Conservation (phyloP, 331 rosid species). For the Quercus lobata region DNA sequence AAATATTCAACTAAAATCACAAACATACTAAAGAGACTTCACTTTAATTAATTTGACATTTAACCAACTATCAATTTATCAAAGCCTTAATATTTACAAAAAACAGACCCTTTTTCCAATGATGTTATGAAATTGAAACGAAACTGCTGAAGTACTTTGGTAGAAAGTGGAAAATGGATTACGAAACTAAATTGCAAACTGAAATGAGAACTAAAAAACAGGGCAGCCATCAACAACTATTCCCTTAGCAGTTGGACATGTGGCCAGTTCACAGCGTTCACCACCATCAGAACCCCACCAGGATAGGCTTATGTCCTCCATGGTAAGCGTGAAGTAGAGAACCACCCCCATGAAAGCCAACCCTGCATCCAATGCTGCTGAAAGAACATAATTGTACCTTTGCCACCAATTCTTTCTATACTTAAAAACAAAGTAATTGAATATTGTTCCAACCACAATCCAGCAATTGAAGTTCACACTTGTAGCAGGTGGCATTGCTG, state of each 20-base stretch:
- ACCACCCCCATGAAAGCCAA: constrained; percentile 73
- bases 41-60: background rate
- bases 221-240: constrained; percentile 45
- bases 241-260: constrained; percentile 62
- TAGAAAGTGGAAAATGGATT: too few relatives aligned
- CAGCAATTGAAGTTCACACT: constrained; percentile 69
- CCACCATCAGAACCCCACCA: constrained; percentile 71
- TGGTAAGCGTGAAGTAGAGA: constrained; percentile 40
- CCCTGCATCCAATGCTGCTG: constrained; percentile 78
- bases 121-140: background rate
- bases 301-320: constrained; percentile 9
- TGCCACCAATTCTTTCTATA: constrained; percentile 84
- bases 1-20: background rate
- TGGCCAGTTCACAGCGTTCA: constrained; percentile 40
- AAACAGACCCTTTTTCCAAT: background rate
- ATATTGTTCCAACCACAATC: constrained; percentile 58
- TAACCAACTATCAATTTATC: background rate
- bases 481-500: constrained; percentile 76
- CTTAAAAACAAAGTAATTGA: constrained; percentile 72
- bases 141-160: background rate
- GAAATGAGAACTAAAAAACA: background rate
- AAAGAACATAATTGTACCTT: constrained; percentile 73
- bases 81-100: background rate
- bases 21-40: background rate
- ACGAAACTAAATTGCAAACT: too few relatives aligned